Base-by-base conservation (phyloP, 2,329 filamentous ascomycete genomes). In the Fusarium gaditjirri region DNA sequence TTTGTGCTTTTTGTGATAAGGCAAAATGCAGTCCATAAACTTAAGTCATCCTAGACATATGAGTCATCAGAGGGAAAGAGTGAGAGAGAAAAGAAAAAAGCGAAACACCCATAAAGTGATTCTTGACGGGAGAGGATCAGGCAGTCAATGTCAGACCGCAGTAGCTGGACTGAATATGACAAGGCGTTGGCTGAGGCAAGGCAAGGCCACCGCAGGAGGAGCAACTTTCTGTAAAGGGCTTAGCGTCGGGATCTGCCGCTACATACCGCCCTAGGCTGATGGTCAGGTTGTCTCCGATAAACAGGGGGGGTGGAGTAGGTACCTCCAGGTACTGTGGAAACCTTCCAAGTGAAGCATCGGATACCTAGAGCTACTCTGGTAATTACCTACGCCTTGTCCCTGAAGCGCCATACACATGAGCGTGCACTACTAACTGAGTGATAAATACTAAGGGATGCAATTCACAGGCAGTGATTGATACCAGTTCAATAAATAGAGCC, bases 91-190 rank as follows among this genome's bases (percentile, higher is more conserved):
- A 59, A 55, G 58, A 67, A 64, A 52, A 50, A 50, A 50, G n/a
- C 10, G 53, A 65, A 66, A 65, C 65, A 68, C 61, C 68, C 50
- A 21, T 66, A 61, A 61, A 62, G 44, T 52, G 47, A 54, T 70
- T 58, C 42, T 65, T 61, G 49, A 53, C 53, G 70, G 42, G 56
- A 68, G 63, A 68, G 68, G 67, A 76, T 78, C 72, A 78, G 76
- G 76, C 76, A 78, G 64, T 65, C 60, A 39, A 66, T 42, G 74
- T 78, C 75, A 77, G 76, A 75, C 70, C 63, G 70, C 65, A 77
- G 70, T 68, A 77, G 76, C 74, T 76, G 73, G 61, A 57, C 58
- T 60, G 64, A 42, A 65, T 38, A 66, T 58, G 64, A 61, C 70
- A 63, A 72, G 50, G 75, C 69, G 68, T 72, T 70, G 67, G 58